Percentiles rank a stretch among this genome's conserved stretches.
Evolutionary conservation across 208 protist species (phyloP).

Genomic region (Herpetomonas muscarum): DNA sequence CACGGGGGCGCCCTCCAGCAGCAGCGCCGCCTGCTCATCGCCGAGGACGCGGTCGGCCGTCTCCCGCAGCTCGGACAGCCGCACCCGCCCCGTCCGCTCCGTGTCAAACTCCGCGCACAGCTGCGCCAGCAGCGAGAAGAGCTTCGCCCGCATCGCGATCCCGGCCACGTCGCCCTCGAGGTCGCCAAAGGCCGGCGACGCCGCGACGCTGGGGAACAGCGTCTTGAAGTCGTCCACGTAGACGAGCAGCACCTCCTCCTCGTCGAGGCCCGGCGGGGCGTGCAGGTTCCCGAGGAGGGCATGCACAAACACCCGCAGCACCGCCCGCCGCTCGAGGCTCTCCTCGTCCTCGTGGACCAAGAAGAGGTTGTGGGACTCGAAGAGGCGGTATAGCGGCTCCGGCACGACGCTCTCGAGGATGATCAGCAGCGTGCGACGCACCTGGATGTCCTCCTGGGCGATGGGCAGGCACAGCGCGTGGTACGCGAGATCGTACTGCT

Average conservation of each 20-base stretch:
- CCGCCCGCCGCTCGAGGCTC: slow-evolving; percentile 20
- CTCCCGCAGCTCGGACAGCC: slow-evolving; percentile 45
- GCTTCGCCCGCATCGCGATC: slow-evolving; percentile 52
- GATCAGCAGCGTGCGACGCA: slow-evolving; percentile 57
- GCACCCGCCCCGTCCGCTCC: slow-evolving; percentile 51
- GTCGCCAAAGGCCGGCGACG: slow-evolving; percentile 38
- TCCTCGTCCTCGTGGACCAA: slow-evolving; percentile 21
- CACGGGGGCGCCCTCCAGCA: slow-evolving; percentile 56
- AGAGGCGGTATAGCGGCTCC: slow-evolving; percentile 59
- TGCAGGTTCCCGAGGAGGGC: slow-evolving; percentile 46
- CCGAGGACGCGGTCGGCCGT: slow-evolving; percentile 59
- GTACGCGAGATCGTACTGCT: slow-evolving; percentile 83
- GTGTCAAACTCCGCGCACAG: slow-evolving; percentile 73
- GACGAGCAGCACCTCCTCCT: slow-evolving; percentile 65
- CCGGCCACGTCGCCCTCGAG: slow-evolving; percentile 34
- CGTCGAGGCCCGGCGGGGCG: slow-evolving; percentile 30
- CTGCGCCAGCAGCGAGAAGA: slow-evolving; percentile 53
- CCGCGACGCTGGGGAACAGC: slow-evolving; percentile 42
- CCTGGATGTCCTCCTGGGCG: slow-evolving; percentile 20
- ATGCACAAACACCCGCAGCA: slow-evolving; percentile 39
- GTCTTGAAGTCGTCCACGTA: slow-evolving; percentile 62
- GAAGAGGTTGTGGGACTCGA: slow-evolving; percentile 53
- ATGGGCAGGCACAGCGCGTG: slow-evolving; percentile 64
- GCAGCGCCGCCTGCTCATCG: slow-evolving; percentile 35
- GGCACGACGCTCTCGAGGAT: slow-evolving; percentile 67